phyloP scores from a whole-genome alignment of 2,329 filamentous ascomycete genomes.

The Cladophialophora carrionii region DNA sequence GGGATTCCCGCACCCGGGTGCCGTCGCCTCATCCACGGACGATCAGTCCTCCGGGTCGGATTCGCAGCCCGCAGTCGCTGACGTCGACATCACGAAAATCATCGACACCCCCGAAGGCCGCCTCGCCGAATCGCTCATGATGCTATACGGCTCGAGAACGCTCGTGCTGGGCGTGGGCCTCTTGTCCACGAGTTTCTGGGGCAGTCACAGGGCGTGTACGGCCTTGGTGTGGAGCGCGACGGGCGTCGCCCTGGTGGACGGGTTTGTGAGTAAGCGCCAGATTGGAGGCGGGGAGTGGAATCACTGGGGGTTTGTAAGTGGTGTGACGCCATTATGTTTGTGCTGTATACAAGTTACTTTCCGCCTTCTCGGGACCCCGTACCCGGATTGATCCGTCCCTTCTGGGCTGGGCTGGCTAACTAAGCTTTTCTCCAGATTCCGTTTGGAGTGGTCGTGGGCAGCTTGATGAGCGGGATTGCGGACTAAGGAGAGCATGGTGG shows the following conservation, averaged over 20 bases:
- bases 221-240: conserved; percentile 2
- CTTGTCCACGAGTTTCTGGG: conserved; percentile 6
- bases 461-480: conserved; percentile 12
- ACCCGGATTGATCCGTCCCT: neutral
- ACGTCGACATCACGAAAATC: neutral
- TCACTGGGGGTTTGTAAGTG: conserved; percentile 13
- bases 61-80: too few species aligned
- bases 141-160: conserved; percentile 16
- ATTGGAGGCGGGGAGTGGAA: conserved; percentile 16
- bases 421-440: neutral
- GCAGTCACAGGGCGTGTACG: conserved; percentile 4
- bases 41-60: neutral
- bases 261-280: conserved; percentile 13
- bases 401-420: neutral
- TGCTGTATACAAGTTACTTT: neutral
- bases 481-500: neutral
- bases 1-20: conserved; percentile 13
- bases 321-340: neutral
- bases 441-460: conserved; percentile 3
- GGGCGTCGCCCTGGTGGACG: conserved; percentile 9
- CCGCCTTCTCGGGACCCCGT: neutral
- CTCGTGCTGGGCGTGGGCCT: conserved; percentile 7
- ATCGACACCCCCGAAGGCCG: conserved; percentile 13
- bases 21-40: neutral
- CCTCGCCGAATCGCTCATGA: conserved; percentile 17